Conservation (phyloP, 371 early-diverging fungal species). For the Apophysomyces trapeziformis region DNA sequence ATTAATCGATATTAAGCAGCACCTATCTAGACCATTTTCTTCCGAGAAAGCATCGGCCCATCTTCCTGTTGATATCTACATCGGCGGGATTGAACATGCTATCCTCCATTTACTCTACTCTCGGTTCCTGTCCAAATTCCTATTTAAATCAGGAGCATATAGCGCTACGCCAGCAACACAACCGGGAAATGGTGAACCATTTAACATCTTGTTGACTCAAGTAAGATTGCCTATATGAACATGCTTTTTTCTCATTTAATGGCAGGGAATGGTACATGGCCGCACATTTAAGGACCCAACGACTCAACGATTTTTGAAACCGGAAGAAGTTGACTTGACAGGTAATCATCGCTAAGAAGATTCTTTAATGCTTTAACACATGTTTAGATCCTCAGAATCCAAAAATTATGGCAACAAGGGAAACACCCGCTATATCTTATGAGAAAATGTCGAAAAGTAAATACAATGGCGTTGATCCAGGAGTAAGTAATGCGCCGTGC, state of each 20-base stretch:
- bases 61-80: constrained; percentile 91
- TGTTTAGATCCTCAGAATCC: constrained; percentile 55
- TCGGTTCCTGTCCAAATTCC: constrained; percentile 87
- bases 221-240: constrained; percentile 27
- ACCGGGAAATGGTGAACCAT: constrained; percentile 81
- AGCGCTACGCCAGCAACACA: constrained; percentile 36
- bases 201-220: constrained; percentile 83
- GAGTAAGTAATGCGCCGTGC: constrained; percentile 37
- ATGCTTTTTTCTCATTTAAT: not conserved
- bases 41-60: constrained; percentile 56
- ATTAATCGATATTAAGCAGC: not conserved
- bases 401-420: constrained; percentile 66
- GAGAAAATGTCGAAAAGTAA: constrained; percentile 98
- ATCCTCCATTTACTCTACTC: constrained; percentile 94
- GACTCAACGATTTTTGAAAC: constrained; percentile 81
- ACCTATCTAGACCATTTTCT: constrained; percentile 60
- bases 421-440: constrained; percentile 64
- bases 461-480: constrained; percentile 92
- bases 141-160: constrained; percentile 61
- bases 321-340: constrained; percentile 72
- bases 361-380: not conserved
- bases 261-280: constrained; percentile 91
- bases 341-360: constrained; percentile 33
- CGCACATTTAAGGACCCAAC: constrained; percentile 79
- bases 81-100: constrained; percentile 95